These are phyloP conservation scores for Taxillus chinensis DNA, from an alignment of 164 flowering plant genomes.

Conservation along the genomic window DNA sequence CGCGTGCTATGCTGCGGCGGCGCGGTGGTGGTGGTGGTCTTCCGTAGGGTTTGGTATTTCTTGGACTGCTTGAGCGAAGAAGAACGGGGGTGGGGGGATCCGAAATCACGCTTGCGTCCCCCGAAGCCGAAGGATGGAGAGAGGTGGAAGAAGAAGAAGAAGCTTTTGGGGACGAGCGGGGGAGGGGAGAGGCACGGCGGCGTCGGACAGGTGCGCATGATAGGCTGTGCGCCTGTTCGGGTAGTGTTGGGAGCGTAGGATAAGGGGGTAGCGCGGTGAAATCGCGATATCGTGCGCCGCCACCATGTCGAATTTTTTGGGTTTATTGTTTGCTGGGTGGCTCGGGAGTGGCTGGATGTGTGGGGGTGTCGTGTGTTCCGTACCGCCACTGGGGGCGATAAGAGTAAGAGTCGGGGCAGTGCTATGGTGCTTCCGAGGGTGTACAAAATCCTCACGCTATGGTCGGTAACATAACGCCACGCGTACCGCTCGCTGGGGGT, in stretches of 20 bases:
- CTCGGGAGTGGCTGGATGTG: too few relatives aligned
- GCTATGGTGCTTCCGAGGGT: too few relatives aligned
- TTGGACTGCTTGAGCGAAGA: slow-evolving; percentile 68
- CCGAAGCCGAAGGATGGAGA: slow-evolving; percentile 6
- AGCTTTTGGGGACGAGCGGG: slow-evolving; percentile 4
- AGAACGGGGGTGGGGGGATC: slow-evolving; percentile 8
- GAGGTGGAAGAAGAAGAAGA: slow-evolving; percentile 12
- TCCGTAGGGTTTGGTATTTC: slow-evolving; percentile 42
- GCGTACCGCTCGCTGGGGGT: too few relatives aligned
- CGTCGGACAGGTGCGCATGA: slow-evolving; percentile 29
- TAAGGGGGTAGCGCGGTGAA: slow-evolving; percentile 1
- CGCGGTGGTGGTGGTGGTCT: slow-evolving; percentile 17
- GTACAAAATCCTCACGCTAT: too few relatives aligned
- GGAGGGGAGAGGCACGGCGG: slow-evolving; percentile 16
- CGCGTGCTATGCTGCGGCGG: slow-evolving; percentile 34
- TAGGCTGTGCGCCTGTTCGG: slow-evolving; percentile 11
- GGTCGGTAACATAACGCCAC: too few relatives aligned
- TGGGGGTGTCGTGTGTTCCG: too few relatives aligned
- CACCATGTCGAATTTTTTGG: too few relatives aligned
- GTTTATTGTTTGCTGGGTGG: too few relatives aligned
- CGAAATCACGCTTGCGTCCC: too few relatives aligned
- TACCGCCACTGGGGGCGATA: too few relatives aligned
- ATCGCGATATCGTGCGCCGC: too few relatives aligned
- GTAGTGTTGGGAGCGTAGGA: slow-evolving; percentile 12
- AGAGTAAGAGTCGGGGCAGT: too few relatives aligned